Evolutionary conservation across 2,329 filamentous ascomycete species (phyloP), one percentile per base, ranked within the genome.

Genomic region (Aureobasidium sp.): DNA sequence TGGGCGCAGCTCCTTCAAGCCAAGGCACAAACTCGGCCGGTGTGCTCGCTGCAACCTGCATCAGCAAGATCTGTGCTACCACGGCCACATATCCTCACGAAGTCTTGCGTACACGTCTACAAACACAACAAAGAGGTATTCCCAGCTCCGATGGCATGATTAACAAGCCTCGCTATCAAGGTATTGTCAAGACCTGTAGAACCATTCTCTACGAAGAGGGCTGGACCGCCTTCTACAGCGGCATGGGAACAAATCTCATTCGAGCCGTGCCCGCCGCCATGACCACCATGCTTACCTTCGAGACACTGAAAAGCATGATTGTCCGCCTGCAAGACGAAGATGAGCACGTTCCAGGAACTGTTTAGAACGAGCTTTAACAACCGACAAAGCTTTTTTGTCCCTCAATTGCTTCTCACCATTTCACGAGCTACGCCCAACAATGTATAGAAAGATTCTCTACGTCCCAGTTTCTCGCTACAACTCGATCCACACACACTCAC

Each of bases 231-330:
- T 97, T 99, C 69, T 99, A 99, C 73, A 93, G 92, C 29, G 94
- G 94, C 39, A 91, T 99, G 81, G 94, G 94, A 41, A 96, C 93
- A 53, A 99, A 99, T 76, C 90, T 99, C 85, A 91, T 97, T 80
- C 85, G 94, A 61, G 94, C 94, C 8, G 88, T 99, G 13, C 94
- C 94, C 36, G 91, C 94, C 27, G 93, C 94, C 25, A 96, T 96
- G 70, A 96, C 96, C 30, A 99, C 94, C 3, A 95, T 99, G 88
- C 81, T 97, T 71, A 97, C 93, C 13, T 99, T 96, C 71, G 94
- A 99, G 76, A 94, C 88, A 66, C 73, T 88, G 62, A 80, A 81
- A 66, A 81, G 81, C 63, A 72, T 77, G 16, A 78, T 85, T 60
- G 77, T 78, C 55, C 76, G 75, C 60, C 66, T 84, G 61, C 83